Percentiles rank a stretch among this genome's conserved stretches.
phyloP scores from a whole-genome alignment of 768 basidiomycete species.

The Psilocybe cubensis region DNA sequence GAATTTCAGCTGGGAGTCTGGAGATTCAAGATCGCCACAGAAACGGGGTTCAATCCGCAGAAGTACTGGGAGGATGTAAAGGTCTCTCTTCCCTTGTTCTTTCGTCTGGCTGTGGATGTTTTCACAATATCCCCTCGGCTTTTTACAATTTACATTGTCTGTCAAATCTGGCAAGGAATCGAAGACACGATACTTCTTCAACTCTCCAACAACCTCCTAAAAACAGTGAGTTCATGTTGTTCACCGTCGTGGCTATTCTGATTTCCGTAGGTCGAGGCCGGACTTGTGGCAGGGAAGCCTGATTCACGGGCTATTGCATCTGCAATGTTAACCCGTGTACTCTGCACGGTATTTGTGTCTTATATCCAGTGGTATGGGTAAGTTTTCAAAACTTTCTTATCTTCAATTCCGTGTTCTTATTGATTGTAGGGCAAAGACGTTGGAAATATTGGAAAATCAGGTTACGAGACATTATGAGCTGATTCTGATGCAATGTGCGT shows the following conservation, averaged over 20 bases:
- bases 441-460: background rate
- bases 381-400: background rate
- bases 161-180: constrained; percentile 10
- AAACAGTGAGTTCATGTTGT: constrained; percentile 1
- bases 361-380: constrained; percentile 9
- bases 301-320: background rate
- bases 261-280: constrained; percentile 1
- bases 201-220: constrained; percentile 10
- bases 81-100: constrained; percentile 1
- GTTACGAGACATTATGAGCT: constrained; percentile 12
- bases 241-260: background rate
- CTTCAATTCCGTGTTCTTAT: no score
- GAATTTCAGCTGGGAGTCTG: constrained; percentile 13
- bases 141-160: constrained; percentile 5
- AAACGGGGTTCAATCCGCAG: background rate
- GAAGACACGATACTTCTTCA: constrained; percentile 14
- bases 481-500: constrained; percentile 3
- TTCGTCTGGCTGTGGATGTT: constrained; percentile 6
- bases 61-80: constrained; percentile 5
- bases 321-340: background rate
- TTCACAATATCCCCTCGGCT: constrained; percentile 8
- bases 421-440: background rate
- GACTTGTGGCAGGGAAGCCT: background rate
- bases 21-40: constrained; percentile 5
- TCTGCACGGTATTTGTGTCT: constrained; percentile 2